phyloP scores from a whole-genome alignment of 768 basidiomycete genomes.

The Leucosporidium creatinivorum region DNA sequence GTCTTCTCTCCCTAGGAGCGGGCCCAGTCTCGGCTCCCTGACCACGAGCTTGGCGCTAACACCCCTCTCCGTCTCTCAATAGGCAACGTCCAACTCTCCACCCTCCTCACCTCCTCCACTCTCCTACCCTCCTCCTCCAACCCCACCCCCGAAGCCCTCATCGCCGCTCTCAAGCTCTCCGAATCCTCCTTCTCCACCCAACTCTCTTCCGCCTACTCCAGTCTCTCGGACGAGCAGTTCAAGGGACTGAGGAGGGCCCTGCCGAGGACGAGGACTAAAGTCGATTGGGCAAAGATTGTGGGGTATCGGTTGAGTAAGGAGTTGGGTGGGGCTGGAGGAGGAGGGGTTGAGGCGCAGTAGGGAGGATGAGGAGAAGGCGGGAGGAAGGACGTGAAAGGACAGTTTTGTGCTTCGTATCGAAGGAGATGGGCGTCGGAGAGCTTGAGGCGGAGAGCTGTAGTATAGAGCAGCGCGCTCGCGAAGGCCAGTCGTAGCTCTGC shows the following conservation, averaged over 20 bases:
- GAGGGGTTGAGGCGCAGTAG: too few species aligned
- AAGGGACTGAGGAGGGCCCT: conserved; percentile 80
- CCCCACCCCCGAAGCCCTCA: conserved; percentile 59
- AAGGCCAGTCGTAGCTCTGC: too few species aligned
- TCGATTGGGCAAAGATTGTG: conserved; percentile 88
- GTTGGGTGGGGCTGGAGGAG: background rate
- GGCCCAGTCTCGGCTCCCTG: background rate
- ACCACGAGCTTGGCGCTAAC: background rate
- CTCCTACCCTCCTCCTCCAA: conserved; percentile 44
- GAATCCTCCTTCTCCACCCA: conserved; percentile 77
- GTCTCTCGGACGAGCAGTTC: conserved; percentile 90
- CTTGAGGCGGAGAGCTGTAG: too few species aligned
- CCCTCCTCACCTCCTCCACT: conserved; percentile 54
- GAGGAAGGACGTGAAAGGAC: too few species aligned
- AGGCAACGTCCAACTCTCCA: conserved; percentile 80
- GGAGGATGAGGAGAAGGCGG: too few species aligned
- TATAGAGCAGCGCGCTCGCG: too few species aligned
- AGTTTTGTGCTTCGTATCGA: too few species aligned
- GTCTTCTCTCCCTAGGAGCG: too few species aligned
- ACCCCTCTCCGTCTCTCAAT: background rate
- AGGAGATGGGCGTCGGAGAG: too few species aligned
- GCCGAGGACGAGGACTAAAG: conserved; percentile 83
- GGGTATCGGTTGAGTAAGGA: conserved; percentile 8
- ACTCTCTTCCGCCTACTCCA: conserved; percentile 72
- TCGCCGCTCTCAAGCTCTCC: conserved; percentile 64